Base-by-base conservation (phyloP, 2,329 filamentous ascomycete genomes). In the Juglanconis sp. region DNA sequence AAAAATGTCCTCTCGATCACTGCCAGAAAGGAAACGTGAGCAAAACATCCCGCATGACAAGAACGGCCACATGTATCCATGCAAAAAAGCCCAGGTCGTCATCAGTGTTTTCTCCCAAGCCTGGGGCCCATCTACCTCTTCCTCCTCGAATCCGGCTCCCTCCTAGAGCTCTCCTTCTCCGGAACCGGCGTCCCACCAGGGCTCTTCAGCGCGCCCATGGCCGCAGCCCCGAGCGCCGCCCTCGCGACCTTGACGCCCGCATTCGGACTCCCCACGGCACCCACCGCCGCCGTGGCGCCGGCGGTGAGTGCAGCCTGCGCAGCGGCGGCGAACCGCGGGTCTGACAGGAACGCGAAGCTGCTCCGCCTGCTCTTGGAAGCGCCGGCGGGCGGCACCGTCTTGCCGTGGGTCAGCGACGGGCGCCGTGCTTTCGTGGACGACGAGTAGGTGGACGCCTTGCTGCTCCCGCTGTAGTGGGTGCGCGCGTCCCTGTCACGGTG, bases 201-300 rank as follows among this genome's bases (percentile, higher is more conserved):
- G 5, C 35, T 44, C 53, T 48, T 56, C 7, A 68, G 62, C 15
- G 64, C 66, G 34, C 65, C 65, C 30, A 66, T 54, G 3, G 66
- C 68, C 8, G 63, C 67, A 11, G 67, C 68, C 0, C 67, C 67
- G 35, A 70, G 59, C 11, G 68, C 68, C 17, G 68, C 68, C 34
- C 63, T 64, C 3, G 67, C 64, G 6, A 70, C 65, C 49, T 64
- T 61, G 1, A 63, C 62, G 0, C 67, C 67, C 52, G 68, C 69
- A 11, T 63, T 59, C 5, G 65, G 66, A 56, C 66, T 55, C 32
- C 64, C 63, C 32, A 66, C 62, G 17, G 63, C 38, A 8, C 58
- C 62, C 9, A 68, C 46, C 3, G 67, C 68, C 9, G 68, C 65
- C 9, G 65, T 49, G 2, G 62, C 64, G 3, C 68, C 68, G 0